These are phyloP conservation scores for Juncus effusus DNA, from an alignment of 176 grass and related monocot species.

Conservation along the genomic window DNA sequence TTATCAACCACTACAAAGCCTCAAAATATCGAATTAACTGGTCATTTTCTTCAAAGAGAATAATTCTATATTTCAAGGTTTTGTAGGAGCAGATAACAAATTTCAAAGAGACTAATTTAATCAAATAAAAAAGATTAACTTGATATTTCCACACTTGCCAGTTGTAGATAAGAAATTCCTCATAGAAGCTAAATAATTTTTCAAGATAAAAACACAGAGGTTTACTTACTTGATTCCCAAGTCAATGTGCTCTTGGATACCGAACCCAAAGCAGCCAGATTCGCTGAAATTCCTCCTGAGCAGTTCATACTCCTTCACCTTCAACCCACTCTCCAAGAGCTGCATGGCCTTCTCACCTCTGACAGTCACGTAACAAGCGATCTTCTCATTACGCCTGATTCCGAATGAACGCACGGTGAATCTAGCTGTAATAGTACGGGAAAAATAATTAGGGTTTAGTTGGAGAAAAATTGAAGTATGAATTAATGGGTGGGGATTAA, in stretches of 20 bases:
- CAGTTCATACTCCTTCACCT: conserved; percentile 88
- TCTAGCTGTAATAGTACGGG: conserved; percentile 37
- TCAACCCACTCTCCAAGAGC: conserved; percentile 81
- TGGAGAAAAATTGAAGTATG: not conserved
- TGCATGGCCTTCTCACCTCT: conserved; percentile 91
- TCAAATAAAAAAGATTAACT: no score
- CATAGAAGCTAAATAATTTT: no score
- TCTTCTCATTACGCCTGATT: conserved; percentile 87
- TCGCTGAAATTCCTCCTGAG: conserved; percentile 90
- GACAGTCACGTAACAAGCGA: conserved; percentile 72
- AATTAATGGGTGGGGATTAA: not conserved
- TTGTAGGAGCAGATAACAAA: no score
- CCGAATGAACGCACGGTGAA: conserved; percentile 79
- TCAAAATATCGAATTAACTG: no score
- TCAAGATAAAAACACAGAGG: not conserved
- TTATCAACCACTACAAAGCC: no score
- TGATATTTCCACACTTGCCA: no score
- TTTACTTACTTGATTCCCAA: conserved; percentile 82
- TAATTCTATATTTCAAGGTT: no score
- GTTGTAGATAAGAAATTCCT: no score
- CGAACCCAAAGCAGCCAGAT: conserved; percentile 79
- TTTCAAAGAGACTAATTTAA: no score
- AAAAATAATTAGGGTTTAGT: not conserved
- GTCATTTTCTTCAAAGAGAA: no score
- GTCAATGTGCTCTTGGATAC: conserved; percentile 91